Base-by-base conservation (phyloP, 768 basidiomycete genomes). In the Collybia nuda region DNA sequence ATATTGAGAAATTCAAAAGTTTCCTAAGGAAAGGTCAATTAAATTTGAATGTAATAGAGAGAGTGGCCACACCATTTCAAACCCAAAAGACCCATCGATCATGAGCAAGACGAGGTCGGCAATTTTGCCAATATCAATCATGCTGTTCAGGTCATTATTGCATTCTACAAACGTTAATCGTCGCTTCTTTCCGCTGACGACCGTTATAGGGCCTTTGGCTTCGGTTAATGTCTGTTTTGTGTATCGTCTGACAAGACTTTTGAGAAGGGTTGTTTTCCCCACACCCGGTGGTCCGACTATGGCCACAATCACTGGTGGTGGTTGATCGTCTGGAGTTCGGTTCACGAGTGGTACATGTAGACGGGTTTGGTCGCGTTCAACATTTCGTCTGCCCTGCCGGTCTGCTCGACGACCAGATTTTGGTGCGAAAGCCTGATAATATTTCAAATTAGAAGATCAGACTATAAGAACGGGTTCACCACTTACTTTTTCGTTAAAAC, bases 1-100 rank as follows among this genome's bases (percentile, higher is more conserved):
- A 98, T 85, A 59, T 98, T 98, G 48, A 99, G 86, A 57, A 98
- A 98, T 70, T 99, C 97, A 61, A 99, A 98, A 0, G 93, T 93
- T 85, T 98, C 97, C 95, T 98, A 63, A 0, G 40, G 26, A 26
- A 39, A 14, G 3, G 42, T 44, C 28, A 42, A 24, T 23, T 35
- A 21, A 35, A 18, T 53, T 40, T 8, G 44, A 44, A 36, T 2
- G 41, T 46, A 24, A 42, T 4, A 1, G 6, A 23, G 43, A 44
- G 0, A 23, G 43, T n/a, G 3, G 1, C 62, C 83, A 55, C 57
- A 93, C 96, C 97, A 98, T 99, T 72, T 98, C 97, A 58, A 98
- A 96, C 3, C 97, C 97, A 67, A 94, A 98, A 22, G 92, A 94
- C 3, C 90, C 96, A 63, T 99, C 97, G 56, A 98, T 87, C 93